Base-by-base conservation (phyloP, 2,329 filamentous ascomycete species). In the Ceratocystis destructans region DNA sequence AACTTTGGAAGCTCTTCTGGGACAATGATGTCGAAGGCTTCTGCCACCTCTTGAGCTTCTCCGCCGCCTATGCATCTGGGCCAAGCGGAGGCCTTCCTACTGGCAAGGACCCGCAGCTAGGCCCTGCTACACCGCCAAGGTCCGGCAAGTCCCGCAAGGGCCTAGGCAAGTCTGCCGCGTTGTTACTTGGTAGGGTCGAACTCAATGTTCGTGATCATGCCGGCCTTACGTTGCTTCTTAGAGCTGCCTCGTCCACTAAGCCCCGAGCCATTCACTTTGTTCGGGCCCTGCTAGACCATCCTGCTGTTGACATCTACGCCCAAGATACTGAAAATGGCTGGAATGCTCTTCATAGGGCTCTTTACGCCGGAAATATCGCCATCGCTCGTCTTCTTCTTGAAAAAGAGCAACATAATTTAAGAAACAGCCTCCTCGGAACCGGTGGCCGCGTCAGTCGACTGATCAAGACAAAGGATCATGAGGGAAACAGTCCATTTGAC, bases 11-110 rank as follows among this genome's bases (percentile, higher is more conserved):
- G 83, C 90, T 85, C 76, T 97, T 93, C 76, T 88, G 95, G 81
- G 88, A 96, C 85, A 89, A 96, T 83, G 91, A 99, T 85, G 88
- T 96, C 85, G 92, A 96, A 76, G 86, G 80, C 75, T 97, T 99
- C 83, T 88, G 89, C 79, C 88, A 44, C 22, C 46, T 65, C 17
- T 55, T 69, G 41, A n/a, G 8, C 5, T 5, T 48, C 5, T 44
- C 62, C n/a, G 50, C 46, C 17, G 37, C 61, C 1, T 55, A 8
- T 25, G 20, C 10, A 1, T 53, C 48, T 15, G 8, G 20, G 25
- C 10, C 67, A n/a, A 33, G 50, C 25, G 64, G 61, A 10, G 59
- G 6, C 10, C 44, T 45, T 17, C 17, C 44, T 7, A 12, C 61
- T 3, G 53, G 44, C 20, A 71, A 71, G 45, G 69, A 69, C 44